Conservation (phyloP, 495 filamentous ascomycete genomes). For the Aspergillus sparsus region DNA sequence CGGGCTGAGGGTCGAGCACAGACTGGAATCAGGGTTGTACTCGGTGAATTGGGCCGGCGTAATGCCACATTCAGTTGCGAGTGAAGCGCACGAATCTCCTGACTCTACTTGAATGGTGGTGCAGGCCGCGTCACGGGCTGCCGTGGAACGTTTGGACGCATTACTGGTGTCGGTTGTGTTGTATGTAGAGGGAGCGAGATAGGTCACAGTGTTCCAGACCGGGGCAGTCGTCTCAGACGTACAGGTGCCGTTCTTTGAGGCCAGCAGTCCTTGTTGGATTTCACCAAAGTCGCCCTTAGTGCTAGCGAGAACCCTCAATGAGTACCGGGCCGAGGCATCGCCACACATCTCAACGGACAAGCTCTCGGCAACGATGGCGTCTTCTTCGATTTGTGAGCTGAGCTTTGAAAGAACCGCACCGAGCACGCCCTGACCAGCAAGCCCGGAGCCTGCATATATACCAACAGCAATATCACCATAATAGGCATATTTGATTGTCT, state of each 20-base stretch:
- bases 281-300: not conserved
- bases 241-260: not conserved
- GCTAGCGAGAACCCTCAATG: not conserved
- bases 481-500: constrained; percentile 4
- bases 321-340: not conserved
- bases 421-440: not conserved
- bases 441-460: not conserved
- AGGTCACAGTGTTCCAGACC: not conserved
- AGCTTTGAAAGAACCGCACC: not conserved
- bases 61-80: not conserved
- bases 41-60: constrained; percentile 1
- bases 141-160: not conserved
- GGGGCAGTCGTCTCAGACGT: not conserved
- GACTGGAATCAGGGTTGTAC: not conserved
- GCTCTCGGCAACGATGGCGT: not conserved
- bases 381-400: not conserved
- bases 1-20: not conserved
- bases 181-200: not conserved
- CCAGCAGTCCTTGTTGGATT: not conserved
- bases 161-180: not conserved
- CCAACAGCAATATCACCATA: not conserved
- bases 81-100: not conserved
- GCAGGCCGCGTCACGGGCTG: not conserved
- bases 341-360: not conserved
- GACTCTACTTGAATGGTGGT: not conserved